Evolutionary conservation across 768 basidiomycete species (phyloP).

Genomic region (Russula lepida): DNA sequence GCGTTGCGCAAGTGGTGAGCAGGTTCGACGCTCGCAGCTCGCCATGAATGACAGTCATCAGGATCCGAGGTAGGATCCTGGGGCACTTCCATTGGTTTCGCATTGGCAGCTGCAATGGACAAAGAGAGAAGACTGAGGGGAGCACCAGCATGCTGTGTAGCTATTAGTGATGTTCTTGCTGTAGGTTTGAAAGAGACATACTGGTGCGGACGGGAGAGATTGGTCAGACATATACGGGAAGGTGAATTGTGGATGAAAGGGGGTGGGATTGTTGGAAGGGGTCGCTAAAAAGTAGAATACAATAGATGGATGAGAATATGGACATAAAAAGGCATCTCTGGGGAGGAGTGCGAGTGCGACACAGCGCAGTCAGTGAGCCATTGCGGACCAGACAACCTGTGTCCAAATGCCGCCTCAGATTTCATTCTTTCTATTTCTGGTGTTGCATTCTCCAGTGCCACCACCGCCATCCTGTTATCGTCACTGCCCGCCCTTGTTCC

Average conservation of each 20-base stretch:
- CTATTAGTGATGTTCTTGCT: neutral
- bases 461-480: neutral
- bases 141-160: slow-evolving; percentile 7
- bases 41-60: slow-evolving; percentile 14
- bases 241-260: neutral
- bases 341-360: neutral
- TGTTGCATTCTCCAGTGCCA: neutral
- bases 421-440: neutral
- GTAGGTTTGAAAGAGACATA: neutral
- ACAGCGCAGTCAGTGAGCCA: slow-evolving; percentile 15
- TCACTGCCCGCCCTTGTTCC: neutral
- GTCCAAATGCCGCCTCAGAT: neutral
- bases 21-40: slow-evolving; percentile 2
- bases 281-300: slow-evolving; percentile 10
- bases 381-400: neutral
- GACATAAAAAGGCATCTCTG: slow-evolving; percentile 19
- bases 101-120: slow-evolving; percentile 51
- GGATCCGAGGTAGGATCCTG: slow-evolving; percentile 20
- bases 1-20: slow-evolving; percentile 13
- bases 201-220: neutral
- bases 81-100: slow-evolving; percentile 37
- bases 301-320: slow-evolving; percentile 9
- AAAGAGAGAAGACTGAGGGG: slow-evolving; percentile 55
- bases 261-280: neutral
- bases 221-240: slow-evolving; percentile 13